These are phyloP conservation scores for Stagonosporopsis cucurbitacearum DNA, from an alignment of 2,329 filamentous ascomycete species.

Conservation along the genomic window DNA sequence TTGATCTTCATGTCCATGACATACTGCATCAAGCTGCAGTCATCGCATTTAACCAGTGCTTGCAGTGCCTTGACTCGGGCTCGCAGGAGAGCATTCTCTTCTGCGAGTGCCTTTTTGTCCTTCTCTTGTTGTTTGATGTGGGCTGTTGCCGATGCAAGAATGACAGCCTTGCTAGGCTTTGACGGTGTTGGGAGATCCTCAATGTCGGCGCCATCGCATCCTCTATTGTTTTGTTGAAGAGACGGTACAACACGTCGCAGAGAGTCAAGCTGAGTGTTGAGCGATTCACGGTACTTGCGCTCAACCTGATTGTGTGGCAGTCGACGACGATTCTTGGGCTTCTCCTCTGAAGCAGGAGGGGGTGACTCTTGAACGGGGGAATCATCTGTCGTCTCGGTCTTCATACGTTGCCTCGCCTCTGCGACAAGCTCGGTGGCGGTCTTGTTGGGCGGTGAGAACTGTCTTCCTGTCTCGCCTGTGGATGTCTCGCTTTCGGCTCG, in stretches of 20 bases:
- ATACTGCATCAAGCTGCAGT: slow-evolving; percentile 54
- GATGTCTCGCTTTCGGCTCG: slow-evolving; percentile 46
- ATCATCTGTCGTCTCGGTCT: slow-evolving; percentile 42
- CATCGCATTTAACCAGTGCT: slow-evolving; percentile 55
- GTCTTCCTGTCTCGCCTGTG: slow-evolving; percentile 39
- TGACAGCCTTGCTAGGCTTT: slow-evolving; percentile 55
- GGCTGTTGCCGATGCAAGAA: slow-evolving; percentile 54
- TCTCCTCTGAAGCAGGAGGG: slow-evolving; percentile 31
- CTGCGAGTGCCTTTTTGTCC: slow-evolving; percentile 49
- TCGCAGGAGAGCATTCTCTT: slow-evolving; percentile 49
- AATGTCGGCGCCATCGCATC: slow-evolving; percentile 51
- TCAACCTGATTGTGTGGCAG: slow-evolving; percentile 56
- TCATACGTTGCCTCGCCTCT: slow-evolving; percentile 32
- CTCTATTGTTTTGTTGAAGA: slow-evolving; percentile 47
- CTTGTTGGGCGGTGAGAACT: slow-evolving; percentile 28
- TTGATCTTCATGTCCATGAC: slow-evolving; percentile 52
- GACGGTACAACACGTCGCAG: slow-evolving; percentile 50
- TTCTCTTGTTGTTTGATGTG: slow-evolving; percentile 56
- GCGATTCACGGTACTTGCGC: slow-evolving; percentile 55
- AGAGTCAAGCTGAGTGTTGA: slow-evolving; percentile 55
- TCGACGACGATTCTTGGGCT: slow-evolving; percentile 45
- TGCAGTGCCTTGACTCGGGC: slow-evolving; percentile 52
- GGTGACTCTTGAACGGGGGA: slow-evolving; percentile 36
- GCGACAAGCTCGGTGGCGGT: slow-evolving; percentile 24
- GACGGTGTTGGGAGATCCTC: slow-evolving; percentile 52